Percentiles rank a stretch among this genome's conserved stretches.
These are phyloP conservation scores for Aspergillus mulundensis DNA, from an alignment of 495 filamentous ascomycete species.

Conservation along the genomic window DNA sequence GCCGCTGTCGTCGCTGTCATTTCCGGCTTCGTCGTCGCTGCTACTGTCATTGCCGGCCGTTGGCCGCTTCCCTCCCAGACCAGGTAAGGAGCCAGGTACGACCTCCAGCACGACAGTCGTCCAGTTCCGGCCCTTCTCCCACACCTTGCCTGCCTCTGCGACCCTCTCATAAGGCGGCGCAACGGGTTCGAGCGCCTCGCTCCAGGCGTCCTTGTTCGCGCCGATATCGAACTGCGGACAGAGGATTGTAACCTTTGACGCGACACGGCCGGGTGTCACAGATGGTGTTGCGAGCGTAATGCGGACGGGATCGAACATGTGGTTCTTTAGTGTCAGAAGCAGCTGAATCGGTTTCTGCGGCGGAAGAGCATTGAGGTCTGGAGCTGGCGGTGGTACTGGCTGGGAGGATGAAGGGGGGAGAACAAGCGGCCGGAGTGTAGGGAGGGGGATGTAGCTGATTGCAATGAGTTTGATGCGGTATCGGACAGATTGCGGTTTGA, in stretches of 20 bases:
- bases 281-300: conserved; percentile 84
- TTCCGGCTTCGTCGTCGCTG: conserved; percentile 22
- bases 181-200: conserved; percentile 68
- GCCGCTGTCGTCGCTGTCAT: conserved; percentile 13
- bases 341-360: conserved; percentile 73
- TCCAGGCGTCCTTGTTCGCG: conserved; percentile 93
- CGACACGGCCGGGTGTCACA: conserved; percentile 71
- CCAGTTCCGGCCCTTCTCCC: conserved; percentile 94
- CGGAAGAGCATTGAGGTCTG: conserved; percentile 48
- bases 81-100: conserved; percentile 57
- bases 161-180: conserved; percentile 47
- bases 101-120: conserved; percentile 89
- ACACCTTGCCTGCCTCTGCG: conserved; percentile 89
- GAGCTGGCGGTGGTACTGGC: conserved; percentile 18
- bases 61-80: neutral
- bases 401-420: conserved; percentile 21
- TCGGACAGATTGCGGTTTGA: conserved; percentile 76
- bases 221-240: conserved; percentile 95
- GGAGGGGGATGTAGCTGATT: conserved; percentile 79
- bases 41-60: neutral
- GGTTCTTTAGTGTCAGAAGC: conserved; percentile 85
- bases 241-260: conserved; percentile 80
- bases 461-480: conserved; percentile 89
- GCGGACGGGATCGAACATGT: conserved; percentile 83
- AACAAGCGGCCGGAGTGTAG: conserved; percentile 61